Evolutionary conservation across 179 eudicot genomes (phyloP).

Genomic region (Sideroxylon spinosum): DNA sequence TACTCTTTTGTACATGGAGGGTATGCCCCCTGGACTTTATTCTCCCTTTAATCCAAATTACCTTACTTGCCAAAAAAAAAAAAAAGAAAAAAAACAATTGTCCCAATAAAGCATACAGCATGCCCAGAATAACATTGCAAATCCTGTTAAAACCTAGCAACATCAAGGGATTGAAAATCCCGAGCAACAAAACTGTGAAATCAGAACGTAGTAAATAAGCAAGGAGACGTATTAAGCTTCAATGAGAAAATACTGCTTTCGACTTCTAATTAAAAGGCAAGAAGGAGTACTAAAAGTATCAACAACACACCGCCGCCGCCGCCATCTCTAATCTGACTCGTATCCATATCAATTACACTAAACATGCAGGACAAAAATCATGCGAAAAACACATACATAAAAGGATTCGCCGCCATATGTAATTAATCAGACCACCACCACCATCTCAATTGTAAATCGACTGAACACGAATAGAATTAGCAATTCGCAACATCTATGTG

Average conservation of each 20-base stretch:
- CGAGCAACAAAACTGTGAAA: not conserved
- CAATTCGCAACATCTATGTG: not conserved
- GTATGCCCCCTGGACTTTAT: no score
- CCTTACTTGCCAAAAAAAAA: no score
- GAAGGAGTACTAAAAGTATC: not conserved
- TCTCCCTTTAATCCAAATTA: no score
- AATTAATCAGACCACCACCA: not conserved
- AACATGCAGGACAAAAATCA: slow-evolving; percentile 26
- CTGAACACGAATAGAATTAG: not conserved
- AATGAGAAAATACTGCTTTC: not conserved
- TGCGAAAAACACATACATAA: not conserved
- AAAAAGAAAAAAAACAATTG: no score
- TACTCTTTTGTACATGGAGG: no score
- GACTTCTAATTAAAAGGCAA: not conserved
- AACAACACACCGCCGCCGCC: no score
- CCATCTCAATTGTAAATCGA: not conserved
- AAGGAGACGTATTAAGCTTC: not conserved
- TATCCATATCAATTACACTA: not conserved
- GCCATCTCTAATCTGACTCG: not conserved
- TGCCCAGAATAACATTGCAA: not conserved
- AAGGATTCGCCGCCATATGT: not conserved
- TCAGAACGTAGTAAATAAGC: not conserved
- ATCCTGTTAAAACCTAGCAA: slow-evolving; percentile 8
- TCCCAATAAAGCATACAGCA: not conserved
- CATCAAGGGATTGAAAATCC: not conserved